Conservation (phyloP, 495 filamentous ascomycete species). For the Lasiosphaeria ovina region DNA sequence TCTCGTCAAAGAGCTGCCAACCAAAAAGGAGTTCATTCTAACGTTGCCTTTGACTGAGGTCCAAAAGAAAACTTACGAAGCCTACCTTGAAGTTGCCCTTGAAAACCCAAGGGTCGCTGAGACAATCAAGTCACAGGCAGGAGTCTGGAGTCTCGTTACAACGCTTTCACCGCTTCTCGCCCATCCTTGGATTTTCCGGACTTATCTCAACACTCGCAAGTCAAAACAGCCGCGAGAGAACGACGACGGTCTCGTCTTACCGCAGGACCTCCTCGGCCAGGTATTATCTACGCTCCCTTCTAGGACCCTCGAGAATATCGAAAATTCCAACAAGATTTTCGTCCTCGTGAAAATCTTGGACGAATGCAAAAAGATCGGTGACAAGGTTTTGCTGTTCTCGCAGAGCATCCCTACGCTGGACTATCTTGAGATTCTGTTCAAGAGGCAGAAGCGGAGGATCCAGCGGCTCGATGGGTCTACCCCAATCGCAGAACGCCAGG, state of each 20-base stretch:
- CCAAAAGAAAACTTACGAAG: conserved; percentile 62
- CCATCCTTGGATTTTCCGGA: conserved; percentile 69
- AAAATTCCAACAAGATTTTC: conserved; percentile 63
- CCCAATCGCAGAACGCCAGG: conserved; percentile 53
- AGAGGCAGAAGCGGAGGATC: conserved; percentile 40
- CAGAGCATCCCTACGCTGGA: conserved; percentile 68
- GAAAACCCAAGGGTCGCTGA: background rate
- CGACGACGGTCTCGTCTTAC: conserved; percentile 23
- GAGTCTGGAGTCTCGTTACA: conserved; percentile 36
- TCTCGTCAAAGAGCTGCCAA: conserved; percentile 61
- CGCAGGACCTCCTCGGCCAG: conserved; percentile 32
- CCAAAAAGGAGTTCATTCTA: conserved; percentile 80
- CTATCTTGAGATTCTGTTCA: conserved; percentile 60
- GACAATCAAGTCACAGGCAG: conserved; percentile 8
- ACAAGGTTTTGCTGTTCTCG: conserved; percentile 80
- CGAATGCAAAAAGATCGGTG: conserved; percentile 54
- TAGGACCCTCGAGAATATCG: conserved; percentile 29
- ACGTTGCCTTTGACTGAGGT: conserved; percentile 65
- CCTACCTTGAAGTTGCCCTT: conserved; percentile 46
- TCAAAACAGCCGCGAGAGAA: conserved; percentile 23
- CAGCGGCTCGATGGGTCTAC: conserved; percentile 67
- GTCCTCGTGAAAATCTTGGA: conserved; percentile 65
- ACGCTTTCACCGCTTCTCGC: conserved; percentile 67
- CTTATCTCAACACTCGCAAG: conserved; percentile 5
- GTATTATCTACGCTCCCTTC: conserved; percentile 29